Evolutionary conservation across 768 basidiomycete species (phyloP), one percentile per base, ranked within the genome.

Genomic region (Mycena kentingensis): DNA sequence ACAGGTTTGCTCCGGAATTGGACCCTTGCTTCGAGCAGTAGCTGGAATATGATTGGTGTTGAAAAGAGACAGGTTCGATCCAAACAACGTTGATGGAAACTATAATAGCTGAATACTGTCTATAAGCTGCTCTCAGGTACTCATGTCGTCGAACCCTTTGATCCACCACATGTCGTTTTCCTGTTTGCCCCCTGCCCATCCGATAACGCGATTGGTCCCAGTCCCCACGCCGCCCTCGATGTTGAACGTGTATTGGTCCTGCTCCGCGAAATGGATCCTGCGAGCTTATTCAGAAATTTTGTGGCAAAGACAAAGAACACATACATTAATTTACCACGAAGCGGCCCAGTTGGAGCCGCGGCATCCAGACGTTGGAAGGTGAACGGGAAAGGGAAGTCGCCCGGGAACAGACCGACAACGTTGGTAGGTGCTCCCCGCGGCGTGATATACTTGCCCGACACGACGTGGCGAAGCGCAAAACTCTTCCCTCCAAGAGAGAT

Each of bases 241-340:
- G 35, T 50, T 42, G 16, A 50, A 34, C 11, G 49, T 50, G 22
- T 50, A 50, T n/a, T 50, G 2, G 29, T 32, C 21, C 16, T 42
- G 28, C 22, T 50, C 29, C 10, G 49, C 49, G 11, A 50, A 6
- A 15, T 26, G 49, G 28, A 50, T 16, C 19, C 49, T 50, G 21
- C 15, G 10, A 21, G 15, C 18, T n/a, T 39, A 2, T 4, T 24
- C n/a, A n/a, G n/a, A n/a, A n/a, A n/a, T n/a, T n/a, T n/a, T n/a
- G n/a, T 10, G 15, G 15, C n/a, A 32, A 4, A 28, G 1, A 1
- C 12, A 38, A 5, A 12, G 10, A 3, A 18, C 25, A 42, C 49
- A 11, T 22, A 42, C 49, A 24, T 6, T 12, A 50, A 28, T 11
- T 2, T 25, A 22, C 49, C 49, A 25, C 16, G n/a, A 34, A n/a